Conservation (phyloP, 768 basidiomycete genomes). For the Amanita fuliginea region DNA sequence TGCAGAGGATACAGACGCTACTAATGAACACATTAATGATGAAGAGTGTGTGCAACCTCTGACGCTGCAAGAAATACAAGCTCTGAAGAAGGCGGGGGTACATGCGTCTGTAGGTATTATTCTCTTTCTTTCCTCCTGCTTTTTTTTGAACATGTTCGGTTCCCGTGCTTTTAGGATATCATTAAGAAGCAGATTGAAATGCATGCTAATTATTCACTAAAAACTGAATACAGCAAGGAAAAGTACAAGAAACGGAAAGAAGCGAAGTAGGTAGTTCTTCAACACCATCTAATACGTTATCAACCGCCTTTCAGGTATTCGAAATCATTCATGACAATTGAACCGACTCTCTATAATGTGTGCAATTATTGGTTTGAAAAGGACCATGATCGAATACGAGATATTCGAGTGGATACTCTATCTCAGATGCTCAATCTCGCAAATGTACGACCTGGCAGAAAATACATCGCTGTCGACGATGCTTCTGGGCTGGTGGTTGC, state of each 20-base stretch:
- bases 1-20: constrained; percentile 92
- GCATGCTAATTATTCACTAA: constrained; percentile 85
- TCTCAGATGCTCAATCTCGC: constrained; percentile 81
- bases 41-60: constrained; percentile 76
- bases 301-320: constrained; percentile 48
- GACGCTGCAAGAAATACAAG: constrained; percentile 74
- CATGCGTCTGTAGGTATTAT: constrained; percentile 51
- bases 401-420: constrained; percentile 79
- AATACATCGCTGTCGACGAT: constrained; percentile 85
- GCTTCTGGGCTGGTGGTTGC: constrained; percentile 82
- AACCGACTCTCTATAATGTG: constrained; percentile 81
- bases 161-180: constrained; percentile 58
- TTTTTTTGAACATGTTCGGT: constrained; percentile 10
- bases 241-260: constrained; percentile 97
- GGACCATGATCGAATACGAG: constrained; percentile 70
- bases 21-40: constrained; percentile 92
- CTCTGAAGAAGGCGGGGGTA: constrained; percentile 70
- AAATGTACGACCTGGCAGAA: constrained; percentile 78
- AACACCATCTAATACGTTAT: not conserved
- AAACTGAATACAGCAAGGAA: constrained; percentile 98
- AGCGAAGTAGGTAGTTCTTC: constrained; percentile 60
- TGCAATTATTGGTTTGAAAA: constrained; percentile 84
- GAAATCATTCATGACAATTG: constrained; percentile 77
- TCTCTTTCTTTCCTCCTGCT: constrained; percentile 2
- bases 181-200: constrained; percentile 90